Conservation (phyloP, 305 asterid genomes). For the Fraxinus sp. region DNA sequence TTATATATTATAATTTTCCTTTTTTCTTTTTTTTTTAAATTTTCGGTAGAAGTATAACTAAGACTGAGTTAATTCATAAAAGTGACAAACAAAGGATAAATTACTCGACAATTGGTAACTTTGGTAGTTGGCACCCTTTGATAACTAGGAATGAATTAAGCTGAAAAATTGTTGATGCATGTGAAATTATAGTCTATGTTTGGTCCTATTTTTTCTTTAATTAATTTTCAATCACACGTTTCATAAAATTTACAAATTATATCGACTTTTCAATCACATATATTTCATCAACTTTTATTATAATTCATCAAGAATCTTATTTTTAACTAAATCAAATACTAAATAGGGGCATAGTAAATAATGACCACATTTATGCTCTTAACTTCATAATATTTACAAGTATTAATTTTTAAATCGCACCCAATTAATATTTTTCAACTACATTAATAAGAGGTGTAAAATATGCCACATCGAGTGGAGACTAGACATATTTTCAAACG, state of each 20-base stretch:
- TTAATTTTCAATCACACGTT: too few species aligned
- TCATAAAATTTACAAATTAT: too few species aligned
- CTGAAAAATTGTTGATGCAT: neutral
- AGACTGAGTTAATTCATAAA: neutral
- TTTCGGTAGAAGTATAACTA: neutral
- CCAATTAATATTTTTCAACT: neutral
- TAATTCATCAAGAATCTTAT: too few species aligned
- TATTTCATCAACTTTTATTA: too few species aligned
- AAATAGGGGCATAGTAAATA: neutral
- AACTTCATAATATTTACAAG: neutral
- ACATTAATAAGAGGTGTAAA: neutral
- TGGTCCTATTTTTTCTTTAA: neutral
- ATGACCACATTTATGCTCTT: neutral
- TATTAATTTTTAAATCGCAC: neutral
- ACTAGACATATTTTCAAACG: neutral
- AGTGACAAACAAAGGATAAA: neutral
- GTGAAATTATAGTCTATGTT: neutral
- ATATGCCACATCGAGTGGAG: neutral
- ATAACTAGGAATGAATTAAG: neutral
- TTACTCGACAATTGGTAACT: neutral
- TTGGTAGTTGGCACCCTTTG: neutral
- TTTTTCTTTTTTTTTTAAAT: neutral
- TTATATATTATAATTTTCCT: neutral
- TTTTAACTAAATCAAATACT: neutral
- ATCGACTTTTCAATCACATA: too few species aligned